These are phyloP conservation scores for Furcasterigmium furcatum DNA, from an alignment of 2,329 filamentous ascomycete species.

Conservation along the genomic window DNA sequence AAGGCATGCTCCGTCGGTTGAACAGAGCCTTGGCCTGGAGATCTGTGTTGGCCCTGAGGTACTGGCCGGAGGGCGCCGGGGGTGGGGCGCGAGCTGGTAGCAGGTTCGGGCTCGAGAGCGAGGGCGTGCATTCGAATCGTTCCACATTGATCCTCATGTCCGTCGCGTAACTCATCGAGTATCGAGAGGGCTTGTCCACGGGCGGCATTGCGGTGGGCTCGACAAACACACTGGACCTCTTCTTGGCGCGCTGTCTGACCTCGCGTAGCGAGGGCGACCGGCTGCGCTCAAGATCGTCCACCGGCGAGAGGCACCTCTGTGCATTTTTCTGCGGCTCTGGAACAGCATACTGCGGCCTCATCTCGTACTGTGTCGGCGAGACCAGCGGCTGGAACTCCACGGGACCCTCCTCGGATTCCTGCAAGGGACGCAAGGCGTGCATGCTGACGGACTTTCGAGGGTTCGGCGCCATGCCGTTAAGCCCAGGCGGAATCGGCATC, in stretches of 20 bases:
- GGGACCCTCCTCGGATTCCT: slow-evolving; percentile 11
- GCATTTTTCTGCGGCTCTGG: slow-evolving; percentile 5
- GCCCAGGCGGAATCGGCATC: slow-evolving; percentile 2
- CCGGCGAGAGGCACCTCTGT: slow-evolving; percentile 24
- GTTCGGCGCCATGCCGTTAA: slow-evolving; percentile 7
- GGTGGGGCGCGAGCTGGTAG: slow-evolving; percentile 16
- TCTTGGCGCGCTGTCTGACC: slow-evolving; percentile 6
- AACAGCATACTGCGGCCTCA: slow-evolving; percentile 7
- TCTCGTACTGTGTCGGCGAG: slow-evolving; percentile 14
- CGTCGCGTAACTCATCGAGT: slow-evolving; percentile 1
- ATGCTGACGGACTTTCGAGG: slow-evolving; percentile 27
- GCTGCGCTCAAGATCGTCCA: slow-evolving; percentile 23
- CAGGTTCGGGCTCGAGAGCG: neutral
- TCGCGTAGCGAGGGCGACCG: slow-evolving; percentile 12
- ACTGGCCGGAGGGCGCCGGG: slow-evolving; percentile 18
- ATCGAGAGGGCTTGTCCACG: slow-evolving; percentile 1
- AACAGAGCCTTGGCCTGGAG: slow-evolving; percentile 17
- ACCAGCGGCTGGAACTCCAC: slow-evolving; percentile 13
- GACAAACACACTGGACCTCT: slow-evolving; percentile 15
- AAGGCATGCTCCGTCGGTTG: slow-evolving; percentile 47
- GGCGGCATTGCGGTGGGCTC: neutral
- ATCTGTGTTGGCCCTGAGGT: slow-evolving; percentile 12
- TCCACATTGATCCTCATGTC: slow-evolving; percentile 1
- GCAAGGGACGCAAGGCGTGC: slow-evolving; percentile 22
- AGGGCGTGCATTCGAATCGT: neutral